Percentiles rank a stretch among this genome's conserved stretches.
Conservation (phyloP, 2,329 filamentous ascomycete species). For the Aspergillus sp. region DNA sequence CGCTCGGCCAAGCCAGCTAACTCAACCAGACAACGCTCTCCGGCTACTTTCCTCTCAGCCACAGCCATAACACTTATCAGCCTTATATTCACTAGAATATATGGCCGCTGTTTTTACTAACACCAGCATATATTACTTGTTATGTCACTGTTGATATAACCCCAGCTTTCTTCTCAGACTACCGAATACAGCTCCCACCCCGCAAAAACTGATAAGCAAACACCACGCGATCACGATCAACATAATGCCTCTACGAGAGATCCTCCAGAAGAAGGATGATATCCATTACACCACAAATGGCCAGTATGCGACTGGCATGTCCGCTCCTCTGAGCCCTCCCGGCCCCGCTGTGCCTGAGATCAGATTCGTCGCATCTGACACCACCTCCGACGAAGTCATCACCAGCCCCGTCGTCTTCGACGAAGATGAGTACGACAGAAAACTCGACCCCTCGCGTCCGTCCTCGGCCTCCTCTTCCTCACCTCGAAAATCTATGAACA, state of each 20-base stretch:
- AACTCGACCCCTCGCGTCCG: constrained; percentile 5
- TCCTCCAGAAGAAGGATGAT: constrained; percentile 58
- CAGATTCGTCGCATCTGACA: constrained; percentile 79
- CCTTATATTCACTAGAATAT: neutral
- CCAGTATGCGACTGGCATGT: constrained; percentile 44
- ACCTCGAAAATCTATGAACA: constrained; percentile 24
- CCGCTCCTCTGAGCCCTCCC: constrained; percentile 17
- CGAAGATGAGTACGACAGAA: constrained; percentile 29
- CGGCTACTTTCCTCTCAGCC: neutral
- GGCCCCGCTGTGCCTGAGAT: constrained; percentile 54
- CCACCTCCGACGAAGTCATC: constrained; percentile 74
- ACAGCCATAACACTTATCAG: neutral
- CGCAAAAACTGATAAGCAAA: neutral
- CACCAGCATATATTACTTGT: neutral
- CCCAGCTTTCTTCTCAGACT: neutral
- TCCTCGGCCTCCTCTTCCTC: constrained; percentile 27
- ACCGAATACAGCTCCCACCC: constrained; percentile 1
- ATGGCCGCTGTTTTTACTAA: neutral
- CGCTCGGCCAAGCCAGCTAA: neutral
- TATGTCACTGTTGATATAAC: neutral
- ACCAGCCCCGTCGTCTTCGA: constrained; percentile 54
- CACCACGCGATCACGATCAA: constrained; percentile 1
- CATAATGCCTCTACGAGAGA: constrained; percentile 53
- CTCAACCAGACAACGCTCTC: neutral
- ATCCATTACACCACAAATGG: constrained; percentile 26